phyloP scores from a whole-genome alignment of 805 yeast species.

The Sporopachydermia lactativora region DNA sequence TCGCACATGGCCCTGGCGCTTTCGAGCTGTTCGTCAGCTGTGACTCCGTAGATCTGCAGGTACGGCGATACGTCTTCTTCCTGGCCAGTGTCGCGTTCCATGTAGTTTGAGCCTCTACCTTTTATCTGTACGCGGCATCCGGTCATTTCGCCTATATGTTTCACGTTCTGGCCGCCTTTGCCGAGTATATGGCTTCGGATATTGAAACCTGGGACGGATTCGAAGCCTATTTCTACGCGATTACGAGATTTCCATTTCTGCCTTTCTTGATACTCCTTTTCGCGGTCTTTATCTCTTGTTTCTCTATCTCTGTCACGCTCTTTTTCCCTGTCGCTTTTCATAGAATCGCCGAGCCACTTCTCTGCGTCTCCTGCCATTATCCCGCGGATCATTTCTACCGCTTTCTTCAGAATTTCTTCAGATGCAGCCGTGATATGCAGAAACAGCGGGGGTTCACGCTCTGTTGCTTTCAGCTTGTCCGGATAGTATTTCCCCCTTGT shows the following conservation, averaged over 20 bases:
- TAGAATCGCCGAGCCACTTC: neutral
- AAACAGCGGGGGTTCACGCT: slow-evolving; percentile 17
- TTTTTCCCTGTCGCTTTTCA: slow-evolving; percentile 1
- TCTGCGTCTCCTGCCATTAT: slow-evolving; percentile 14
- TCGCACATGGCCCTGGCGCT: neutral
- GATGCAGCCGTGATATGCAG: slow-evolving; percentile 54
- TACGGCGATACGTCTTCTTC: slow-evolving; percentile 20
- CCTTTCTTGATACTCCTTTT: slow-evolving; percentile 3
- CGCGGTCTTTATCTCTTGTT: slow-evolving; percentile 5
- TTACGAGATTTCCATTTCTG: neutral
- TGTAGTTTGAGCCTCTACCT: slow-evolving; percentile 21
- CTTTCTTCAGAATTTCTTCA: slow-evolving; percentile 31
- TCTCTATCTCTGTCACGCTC: slow-evolving; percentile 9
- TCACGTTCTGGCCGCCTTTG: slow-evolving; percentile 20
- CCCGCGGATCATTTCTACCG: slow-evolving; percentile 50
- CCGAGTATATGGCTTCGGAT: slow-evolving; percentile 21
- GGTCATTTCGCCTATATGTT: slow-evolving; percentile 20
- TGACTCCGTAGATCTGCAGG: slow-evolving; percentile 12
- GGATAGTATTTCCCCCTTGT: slow-evolving; percentile 22
- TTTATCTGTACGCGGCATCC: slow-evolving; percentile 20
- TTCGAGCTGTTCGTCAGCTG: slow-evolving; percentile 3
- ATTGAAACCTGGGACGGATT: slow-evolving; percentile 14
- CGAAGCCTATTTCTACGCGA: slow-evolving; percentile 10
- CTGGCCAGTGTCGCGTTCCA: slow-evolving; percentile 16
- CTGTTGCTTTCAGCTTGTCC: slow-evolving; percentile 18